Evolutionary conservation across 2,329 filamentous ascomycete species (phyloP).

Genomic region (Stromatinia cepivora): DNA sequence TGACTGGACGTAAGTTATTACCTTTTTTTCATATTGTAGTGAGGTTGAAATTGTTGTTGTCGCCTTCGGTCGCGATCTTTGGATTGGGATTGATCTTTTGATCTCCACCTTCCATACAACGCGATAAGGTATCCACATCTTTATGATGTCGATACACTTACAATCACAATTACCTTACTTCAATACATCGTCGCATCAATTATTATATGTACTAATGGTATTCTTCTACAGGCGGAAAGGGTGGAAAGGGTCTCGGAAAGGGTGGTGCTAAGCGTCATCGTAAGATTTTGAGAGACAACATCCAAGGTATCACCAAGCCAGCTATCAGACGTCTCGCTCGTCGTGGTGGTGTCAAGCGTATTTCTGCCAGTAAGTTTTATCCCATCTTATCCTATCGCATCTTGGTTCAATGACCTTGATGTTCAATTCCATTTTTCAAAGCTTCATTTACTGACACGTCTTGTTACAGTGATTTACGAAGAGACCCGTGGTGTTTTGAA

Average conservation of each 20-base stretch:
- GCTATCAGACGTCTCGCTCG: conserved; percentile 97
- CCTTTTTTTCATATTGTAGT: conserved; percentile 26
- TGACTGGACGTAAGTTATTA: conserved; percentile 58
- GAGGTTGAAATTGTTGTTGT: conserved; percentile 47
- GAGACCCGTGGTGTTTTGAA: conserved; percentile 81
- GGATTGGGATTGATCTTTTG: background rate
- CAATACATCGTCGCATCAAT: conserved; percentile 51
- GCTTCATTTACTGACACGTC: conserved; percentile 46
- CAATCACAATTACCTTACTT: conserved; percentile 48
- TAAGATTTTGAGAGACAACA: conserved; percentile 99
- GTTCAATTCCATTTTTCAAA: conserved; percentile 50
- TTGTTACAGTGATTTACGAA: conserved; percentile 69
- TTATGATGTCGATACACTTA: conserved; percentile 10
- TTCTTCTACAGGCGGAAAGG: conserved; percentile 47
- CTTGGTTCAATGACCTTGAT: conserved; percentile 53
- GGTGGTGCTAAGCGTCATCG: conserved; percentile 98
- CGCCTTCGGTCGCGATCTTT: conserved; percentile 20
- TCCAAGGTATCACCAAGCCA: conserved; percentile 98
- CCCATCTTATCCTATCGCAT: conserved; percentile 59
- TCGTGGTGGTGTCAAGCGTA: conserved; percentile 99
- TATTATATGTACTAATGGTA: background rate
- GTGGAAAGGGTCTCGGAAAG: conserved; percentile 97
- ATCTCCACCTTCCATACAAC: conserved; percentile 1
- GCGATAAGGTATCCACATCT: conserved; percentile 20
- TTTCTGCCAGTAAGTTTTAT: conserved; percentile 73